Evolutionary conservation across 2,329 filamentous ascomycete genomes (phyloP), one percentile per base, ranked within the genome.

Genomic region (Cladosporium sp.): DNA sequence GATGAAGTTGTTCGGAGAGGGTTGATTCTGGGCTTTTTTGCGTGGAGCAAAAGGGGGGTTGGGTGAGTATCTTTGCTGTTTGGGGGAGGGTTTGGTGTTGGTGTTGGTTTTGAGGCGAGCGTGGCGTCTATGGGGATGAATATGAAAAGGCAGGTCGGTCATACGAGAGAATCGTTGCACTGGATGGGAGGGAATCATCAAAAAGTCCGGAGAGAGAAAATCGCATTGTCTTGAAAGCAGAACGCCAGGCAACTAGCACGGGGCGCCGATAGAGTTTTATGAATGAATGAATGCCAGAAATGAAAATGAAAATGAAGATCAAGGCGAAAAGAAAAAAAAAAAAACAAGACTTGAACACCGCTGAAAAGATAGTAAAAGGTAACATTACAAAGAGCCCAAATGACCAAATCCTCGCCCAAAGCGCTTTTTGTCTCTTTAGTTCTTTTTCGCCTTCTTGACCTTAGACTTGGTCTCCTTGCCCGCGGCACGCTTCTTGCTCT

Each of bases 391-490:
- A 38, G n/a, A n/a, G n/a, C n/a, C n/a, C n/a, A n/a, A n/a, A n/a
- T n/a, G n/a, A n/a, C n/a, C n/a, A n/a, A n/a, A n/a, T n/a, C n/a
- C n/a, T n/a, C n/a, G n/a, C n/a, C n/a, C n/a, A n/a, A n/a, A n/a
- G n/a, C n/a, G n/a, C n/a, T n/a, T n/a, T n/a, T n/a, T n/a, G n/a
- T n/a, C 3, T 27, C 36, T 40, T 20, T 27, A 48, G 45, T 48
- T 51, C 38, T 45, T 46, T 41, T 46, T 51, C 20, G 41, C 27
- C 20, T 51, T 61, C 57, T 57, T 58, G 19, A 50, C 49, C 49
- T 60, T 64, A 57, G 53, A 65, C 55, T 65, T 68, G 20, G 56
- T 53, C 49, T 67, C 67, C 54, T 66, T 65, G 39, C 62, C 61
- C 18, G 59, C 52, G 36, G 63, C 62, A 8, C 54, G 52, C 60